Base-by-base conservation (phyloP, 2,329 filamentous ascomycete species). In the Pseudodiploospora longispora region DNA sequence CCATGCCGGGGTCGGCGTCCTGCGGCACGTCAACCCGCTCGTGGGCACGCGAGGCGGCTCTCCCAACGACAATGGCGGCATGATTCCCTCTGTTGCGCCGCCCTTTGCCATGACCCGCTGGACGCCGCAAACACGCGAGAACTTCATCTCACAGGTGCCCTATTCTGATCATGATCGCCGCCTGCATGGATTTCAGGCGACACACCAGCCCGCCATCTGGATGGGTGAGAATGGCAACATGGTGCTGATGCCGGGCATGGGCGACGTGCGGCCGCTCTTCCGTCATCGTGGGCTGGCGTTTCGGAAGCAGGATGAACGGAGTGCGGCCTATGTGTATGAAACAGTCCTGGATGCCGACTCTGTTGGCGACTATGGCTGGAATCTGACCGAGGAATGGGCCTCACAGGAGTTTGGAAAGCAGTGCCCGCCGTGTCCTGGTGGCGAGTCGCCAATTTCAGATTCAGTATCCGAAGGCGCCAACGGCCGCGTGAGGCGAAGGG, bases 191-290 rank as follows among this genome's bases (percentile, higher is more conserved):
- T 72, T 73, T 43, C 69, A 73, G 50, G 70, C 69, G 6, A 72
- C 70, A 1, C 70, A 73, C 44, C 70, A 73, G 48, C 70, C 70
- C 0, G 70, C 70, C 0, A 74, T 74, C n/a, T 72, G 70, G 70
- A 73, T 74, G 68, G 70, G 69, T 4, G 70, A 74, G 51, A 60
- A 65, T 8, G 70, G 70, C 6, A 69, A 72, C 51, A 59, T 69
- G 1, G 64, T 71, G 4, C 38, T 74, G 4, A 60, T 55, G 34
- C 64, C 69, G 0, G 67, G 69, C 0, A 55, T 68, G 36, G 60
- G 62, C 7, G 52, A 59, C 7, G 51, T 49, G 10, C 44, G 53
- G 31, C 52, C 56, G 1, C 49, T 64, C 6, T 73, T 73, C 47
- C 55, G 64, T 36, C 59, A 69, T 36, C 57, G 69, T 4, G 69